Evolutionary conservation across 495 filamentous ascomycete genomes (phyloP), one percentile per base, ranked within the genome.

Genomic region (Endocarpon pusillum): DNA sequence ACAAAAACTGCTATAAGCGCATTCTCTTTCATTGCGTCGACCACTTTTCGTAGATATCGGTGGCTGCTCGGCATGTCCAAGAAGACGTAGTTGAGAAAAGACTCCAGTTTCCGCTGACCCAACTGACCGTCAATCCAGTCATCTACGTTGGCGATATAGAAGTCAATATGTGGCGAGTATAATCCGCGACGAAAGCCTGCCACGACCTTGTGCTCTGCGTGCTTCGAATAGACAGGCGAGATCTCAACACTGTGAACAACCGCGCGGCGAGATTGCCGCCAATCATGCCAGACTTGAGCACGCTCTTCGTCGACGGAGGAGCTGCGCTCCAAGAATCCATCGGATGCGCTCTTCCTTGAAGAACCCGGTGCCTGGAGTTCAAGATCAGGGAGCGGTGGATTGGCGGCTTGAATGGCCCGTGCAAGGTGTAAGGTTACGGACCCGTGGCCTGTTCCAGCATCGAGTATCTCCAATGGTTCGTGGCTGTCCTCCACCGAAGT

Each of bases 361-460:
- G 6, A 28, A 11, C 29, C 9, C 11, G 32, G 21, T 8, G 35
- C 12, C 1, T 19, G 38, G 19, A 37, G 12, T 5, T 36, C 37
- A 7, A 50, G 35, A 15, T 53, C 46, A 4, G 55, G 54, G 11
- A 49, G 62, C 33, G 35, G 46, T 2, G 66, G 50, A 51, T 85
- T 85, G 6, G 73, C 77, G 11, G 71, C 79, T 49, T 83, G 76
- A 16, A 85, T 69, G 20, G 76, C 77, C n/a, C 75, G 67, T 15
- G 75, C 69, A 10, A 86, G 62, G 40, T 80, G 64, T 5, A 86
- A 55, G 2, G 79, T 86, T 31, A 87, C 52, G 9, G 73, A 72
- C 32, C 79, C 81, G 57, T 83, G 75, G 3, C 81, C 81, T 1
- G 81, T 86, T 4, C 81, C 81, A 23, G 78, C 79, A 52, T 87